Conservation (phyloP, 176 grass and related monocot species). For the Miscanthus lutarioriparius region DNA sequence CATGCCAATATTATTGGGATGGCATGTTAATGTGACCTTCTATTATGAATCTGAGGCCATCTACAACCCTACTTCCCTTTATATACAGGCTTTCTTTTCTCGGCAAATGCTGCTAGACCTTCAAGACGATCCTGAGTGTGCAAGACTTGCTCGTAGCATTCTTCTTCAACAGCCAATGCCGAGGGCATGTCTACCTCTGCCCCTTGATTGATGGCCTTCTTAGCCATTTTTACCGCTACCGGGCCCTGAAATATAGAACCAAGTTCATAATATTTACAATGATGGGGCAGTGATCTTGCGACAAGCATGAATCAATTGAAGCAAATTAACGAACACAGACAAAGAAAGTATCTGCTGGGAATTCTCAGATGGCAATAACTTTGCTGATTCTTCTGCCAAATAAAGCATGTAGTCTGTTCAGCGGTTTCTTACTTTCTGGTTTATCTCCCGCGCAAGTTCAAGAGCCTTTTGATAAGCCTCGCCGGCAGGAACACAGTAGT, state of each 20-base stretch:
- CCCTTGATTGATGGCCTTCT: constrained; percentile 76
- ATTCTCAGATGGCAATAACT: neutral
- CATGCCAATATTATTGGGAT: neutral
- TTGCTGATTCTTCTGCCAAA: neutral
- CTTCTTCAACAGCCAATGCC: constrained; percentile 66
- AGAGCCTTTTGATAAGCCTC: constrained; percentile 73
- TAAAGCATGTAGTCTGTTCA: neutral
- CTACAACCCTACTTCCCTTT: constrained; percentile 47
- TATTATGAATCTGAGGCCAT: neutral
- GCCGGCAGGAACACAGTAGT: constrained; percentile 77
- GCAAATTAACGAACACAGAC: neutral
- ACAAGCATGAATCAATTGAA: constrained; percentile 11
- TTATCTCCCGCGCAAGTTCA: constrained; percentile 76
- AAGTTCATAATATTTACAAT: constrained; percentile 5
- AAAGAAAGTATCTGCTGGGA: neutral
- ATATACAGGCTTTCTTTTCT: constrained; percentile 87
- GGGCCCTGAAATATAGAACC: constrained; percentile 61
- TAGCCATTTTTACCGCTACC: constrained; percentile 83
- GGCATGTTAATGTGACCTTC: neutral
- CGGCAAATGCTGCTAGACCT: constrained; percentile 87
- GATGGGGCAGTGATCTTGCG: neutral
- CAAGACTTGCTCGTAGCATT: constrained; percentile 76
- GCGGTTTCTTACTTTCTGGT: constrained; percentile 60
- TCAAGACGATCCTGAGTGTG: constrained; percentile 80
- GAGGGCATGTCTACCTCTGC: constrained; percentile 54